Conservation (phyloP, 164 flowering plant species). For the Kingdonia uniflora region DNA sequence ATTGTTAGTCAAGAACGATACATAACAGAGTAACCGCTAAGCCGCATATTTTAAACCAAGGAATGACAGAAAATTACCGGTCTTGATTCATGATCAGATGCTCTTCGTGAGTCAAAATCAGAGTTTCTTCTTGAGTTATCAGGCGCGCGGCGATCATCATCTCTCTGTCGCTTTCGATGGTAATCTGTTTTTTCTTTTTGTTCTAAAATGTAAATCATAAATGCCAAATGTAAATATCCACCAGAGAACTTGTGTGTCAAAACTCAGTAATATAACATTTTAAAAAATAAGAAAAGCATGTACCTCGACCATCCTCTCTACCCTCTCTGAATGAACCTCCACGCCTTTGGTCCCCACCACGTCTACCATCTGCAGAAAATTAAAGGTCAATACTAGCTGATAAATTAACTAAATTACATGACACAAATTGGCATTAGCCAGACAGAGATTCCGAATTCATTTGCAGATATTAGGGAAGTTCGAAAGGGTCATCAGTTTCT, state of each 20-base stretch:
- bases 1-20: too few relatives aligned
- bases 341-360: slow-evolving; percentile 60
- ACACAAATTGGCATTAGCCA: too few relatives aligned
- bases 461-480: too few relatives aligned
- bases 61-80: slow-evolving; percentile 46
- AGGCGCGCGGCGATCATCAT: slow-evolving; percentile 63
- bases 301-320: slow-evolving; percentile 85
- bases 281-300: not conserved
- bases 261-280: not conserved
- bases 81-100: slow-evolving; percentile 68
- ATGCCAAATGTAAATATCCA: not conserved
- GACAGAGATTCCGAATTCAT: too few relatives aligned
- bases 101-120: slow-evolving; percentile 48
- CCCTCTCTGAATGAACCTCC: slow-evolving; percentile 62
- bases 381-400: not conserved
- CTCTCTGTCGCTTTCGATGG: slow-evolving; percentile 64
- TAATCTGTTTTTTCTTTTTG: slow-evolving; percentile 34
- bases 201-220: not conserved
- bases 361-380: slow-evolving; percentile 59
- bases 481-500: too few relatives aligned
- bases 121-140: slow-evolving; percentile 51
- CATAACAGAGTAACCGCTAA: too few relatives aligned
- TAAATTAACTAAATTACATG: too few relatives aligned
- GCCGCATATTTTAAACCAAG: too few relatives aligned
- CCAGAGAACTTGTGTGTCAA: too few relatives aligned